These are phyloP conservation scores for Barnettozyma wickerhamii DNA, from an alignment of 805 yeast genomes.

Conservation along the genomic window DNA sequence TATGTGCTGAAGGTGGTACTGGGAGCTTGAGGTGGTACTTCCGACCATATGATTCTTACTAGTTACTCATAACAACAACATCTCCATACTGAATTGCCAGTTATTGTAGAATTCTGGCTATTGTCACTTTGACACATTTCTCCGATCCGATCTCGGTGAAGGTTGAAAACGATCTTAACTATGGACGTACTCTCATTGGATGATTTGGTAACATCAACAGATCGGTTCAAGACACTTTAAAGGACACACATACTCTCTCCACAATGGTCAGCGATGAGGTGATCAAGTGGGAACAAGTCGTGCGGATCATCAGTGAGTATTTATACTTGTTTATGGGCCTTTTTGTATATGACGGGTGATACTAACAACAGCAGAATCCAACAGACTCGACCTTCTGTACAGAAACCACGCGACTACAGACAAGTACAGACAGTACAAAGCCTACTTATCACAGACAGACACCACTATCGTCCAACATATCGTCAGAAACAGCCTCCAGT, in stretches of 20 bases:
- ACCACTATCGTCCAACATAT: not conserved
- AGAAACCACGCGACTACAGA: conserved; percentile 1
- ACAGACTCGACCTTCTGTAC: conserved; percentile 1
- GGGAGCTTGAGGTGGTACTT: conserved; percentile 1
- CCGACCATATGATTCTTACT: not conserved
- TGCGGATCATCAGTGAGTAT: conserved; percentile 12
- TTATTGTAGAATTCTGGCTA: too few species aligned
- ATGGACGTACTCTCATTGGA: too few species aligned
- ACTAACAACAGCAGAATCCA: not conserved
- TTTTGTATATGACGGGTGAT: not conserved
- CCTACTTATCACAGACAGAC: not conserved
- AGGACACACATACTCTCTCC: not conserved
- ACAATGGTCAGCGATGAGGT: conserved; percentile 5
- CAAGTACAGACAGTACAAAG: conserved; percentile 3
- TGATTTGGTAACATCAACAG: too few species aligned
- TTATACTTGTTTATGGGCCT: not conserved
- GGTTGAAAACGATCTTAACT: too few species aligned
- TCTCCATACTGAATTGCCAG: too few species aligned
- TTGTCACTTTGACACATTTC: too few species aligned
- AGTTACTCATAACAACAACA: too few species aligned
- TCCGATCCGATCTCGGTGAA: too few species aligned
- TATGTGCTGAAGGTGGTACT: conserved; percentile 18
- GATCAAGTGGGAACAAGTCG: conserved; percentile 17
- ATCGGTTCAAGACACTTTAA: too few species aligned
- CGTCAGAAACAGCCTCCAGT: not conserved